Conservation (phyloP, 2,329 filamentous ascomycete species). For the Phialocephala subalpina region DNA sequence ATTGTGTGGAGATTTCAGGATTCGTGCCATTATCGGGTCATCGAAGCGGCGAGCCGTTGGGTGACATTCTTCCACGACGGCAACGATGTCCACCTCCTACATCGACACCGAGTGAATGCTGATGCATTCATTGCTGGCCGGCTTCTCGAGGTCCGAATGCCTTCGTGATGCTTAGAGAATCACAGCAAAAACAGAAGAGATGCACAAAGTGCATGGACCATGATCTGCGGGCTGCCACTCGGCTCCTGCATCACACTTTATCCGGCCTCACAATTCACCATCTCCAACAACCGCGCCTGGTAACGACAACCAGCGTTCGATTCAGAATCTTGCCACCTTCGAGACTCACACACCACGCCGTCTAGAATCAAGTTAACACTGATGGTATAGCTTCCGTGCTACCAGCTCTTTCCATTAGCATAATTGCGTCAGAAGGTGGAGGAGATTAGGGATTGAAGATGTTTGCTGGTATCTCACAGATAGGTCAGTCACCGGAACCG, state of each 20-base stretch:
- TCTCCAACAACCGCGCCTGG: neutral
- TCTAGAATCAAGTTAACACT: slow-evolving; percentile 3
- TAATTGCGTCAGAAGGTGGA: slow-evolving; percentile 6
- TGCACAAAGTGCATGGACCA: slow-evolving; percentile 10
- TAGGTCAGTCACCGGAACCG: slow-evolving; percentile 9
- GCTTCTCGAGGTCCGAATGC: slow-evolving; percentile 1
- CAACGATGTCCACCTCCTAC: neutral
- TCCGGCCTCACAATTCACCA: neutral
- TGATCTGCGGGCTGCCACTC: slow-evolving; percentile 5
- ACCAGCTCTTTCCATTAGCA: neutral
- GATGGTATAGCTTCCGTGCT: slow-evolving; percentile 11
- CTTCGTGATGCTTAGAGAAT: slow-evolving; percentile 6
- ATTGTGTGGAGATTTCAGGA: neutral
- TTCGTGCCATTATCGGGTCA: slow-evolving; percentile 4
- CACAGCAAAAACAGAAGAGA: neutral
- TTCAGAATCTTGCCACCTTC: slow-evolving; percentile 4
- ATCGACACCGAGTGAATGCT: neutral
- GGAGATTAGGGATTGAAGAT: slow-evolving; percentile 8
- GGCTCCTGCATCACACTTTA: neutral
- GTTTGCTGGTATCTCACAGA: slow-evolving; percentile 12
- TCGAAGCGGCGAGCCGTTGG: neutral
- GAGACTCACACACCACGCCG: slow-evolving; percentile 7
- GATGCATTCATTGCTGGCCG: slow-evolving; percentile 8
- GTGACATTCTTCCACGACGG: neutral
- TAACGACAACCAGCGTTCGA: neutral